Evolutionary conservation across 495 filamentous ascomycete genomes (phyloP).

Genomic region (Talaromyces wortmannii): DNA sequence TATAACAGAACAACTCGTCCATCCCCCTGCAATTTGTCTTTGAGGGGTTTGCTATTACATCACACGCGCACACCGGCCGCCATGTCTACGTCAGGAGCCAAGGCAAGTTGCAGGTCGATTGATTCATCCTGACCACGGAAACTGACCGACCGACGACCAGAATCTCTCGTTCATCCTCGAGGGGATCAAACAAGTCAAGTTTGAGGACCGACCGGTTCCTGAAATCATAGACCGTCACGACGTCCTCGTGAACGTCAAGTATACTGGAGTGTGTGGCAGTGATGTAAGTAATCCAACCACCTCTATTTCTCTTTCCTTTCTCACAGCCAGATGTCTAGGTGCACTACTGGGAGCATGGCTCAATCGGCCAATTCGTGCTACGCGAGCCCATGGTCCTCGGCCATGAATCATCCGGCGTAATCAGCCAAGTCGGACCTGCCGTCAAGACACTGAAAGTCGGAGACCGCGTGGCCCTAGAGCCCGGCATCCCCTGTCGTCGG

Average conservation of each 20-base stretch:
- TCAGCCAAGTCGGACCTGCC: conserved; percentile 57
- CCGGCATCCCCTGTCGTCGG: conserved; percentile 43
- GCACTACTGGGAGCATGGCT: conserved; percentile 86
- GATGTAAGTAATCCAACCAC: conserved; percentile 48
- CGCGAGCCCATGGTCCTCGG: conserved; percentile 87
- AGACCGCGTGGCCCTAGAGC: conserved; percentile 47
- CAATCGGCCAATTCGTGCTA: conserved; percentile 75
- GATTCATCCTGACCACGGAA: background rate
- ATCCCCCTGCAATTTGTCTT: background rate
- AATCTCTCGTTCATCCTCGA: conserved; percentile 86
- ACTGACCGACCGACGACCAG: conserved; percentile 26
- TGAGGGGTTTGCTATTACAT: background rate
- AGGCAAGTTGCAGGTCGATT: background rate
- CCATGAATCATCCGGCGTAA: conserved; percentile 79
- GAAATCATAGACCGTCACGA: conserved; percentile 59
- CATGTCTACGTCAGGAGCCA: conserved; percentile 1
- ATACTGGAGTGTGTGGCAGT: conserved; percentile 85
- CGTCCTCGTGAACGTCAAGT: conserved; percentile 75
- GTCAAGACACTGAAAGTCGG: conserved; percentile 36
- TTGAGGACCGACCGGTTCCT: conserved; percentile 71
- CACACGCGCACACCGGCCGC: background rate
- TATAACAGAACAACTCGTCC: background rate
- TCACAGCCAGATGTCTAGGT: conserved; percentile 27
- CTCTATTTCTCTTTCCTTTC: background rate
- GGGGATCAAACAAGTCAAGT: conserved; percentile 61